These are phyloP conservation scores for Thermochaetoides thermophila DNA, from an alignment of 495 filamentous ascomycete genomes.

Conservation along the genomic window DNA sequence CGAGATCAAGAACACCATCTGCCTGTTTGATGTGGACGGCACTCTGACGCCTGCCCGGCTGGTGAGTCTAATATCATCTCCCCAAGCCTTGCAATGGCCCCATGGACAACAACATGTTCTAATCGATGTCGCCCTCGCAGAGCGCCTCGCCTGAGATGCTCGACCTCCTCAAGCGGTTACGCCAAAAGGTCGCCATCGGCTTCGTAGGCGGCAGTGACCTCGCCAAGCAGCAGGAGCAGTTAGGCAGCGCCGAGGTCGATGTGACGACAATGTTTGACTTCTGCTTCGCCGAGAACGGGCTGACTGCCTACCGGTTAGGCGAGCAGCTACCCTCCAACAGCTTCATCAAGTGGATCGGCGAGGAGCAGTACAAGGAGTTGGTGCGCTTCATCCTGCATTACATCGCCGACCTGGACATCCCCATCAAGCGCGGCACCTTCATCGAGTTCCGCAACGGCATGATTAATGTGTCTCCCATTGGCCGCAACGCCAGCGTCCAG, in stretches of 20 bases:
- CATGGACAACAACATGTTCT: constrained; percentile 2
- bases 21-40: constrained; percentile 85
- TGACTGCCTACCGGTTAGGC: constrained; percentile 78
- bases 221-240: constrained; percentile 88
- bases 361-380: constrained; percentile 80
- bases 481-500: constrained; percentile 69
- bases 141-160: constrained; percentile 69
- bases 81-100: neutral
- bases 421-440: constrained; percentile 89
- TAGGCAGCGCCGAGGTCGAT: constrained; percentile 46
- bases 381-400: constrained; percentile 78
- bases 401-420: constrained; percentile 74
- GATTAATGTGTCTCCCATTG: constrained; percentile 87
- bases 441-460: constrained; percentile 95
- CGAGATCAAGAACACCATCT: constrained; percentile 76
- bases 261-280: constrained; percentile 84
- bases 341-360: constrained; percentile 89
- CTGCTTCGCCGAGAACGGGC: constrained; percentile 90
- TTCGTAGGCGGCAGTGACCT: constrained; percentile 82
- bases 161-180: constrained; percentile 56
- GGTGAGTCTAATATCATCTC: constrained; percentile 30
- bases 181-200: constrained; percentile 82
- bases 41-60: constrained; percentile 68
- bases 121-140: neutral
- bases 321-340: constrained; percentile 51